Conservation (phyloP, 306 rosid species). For the Pterocarpus macrocarpus region DNA sequence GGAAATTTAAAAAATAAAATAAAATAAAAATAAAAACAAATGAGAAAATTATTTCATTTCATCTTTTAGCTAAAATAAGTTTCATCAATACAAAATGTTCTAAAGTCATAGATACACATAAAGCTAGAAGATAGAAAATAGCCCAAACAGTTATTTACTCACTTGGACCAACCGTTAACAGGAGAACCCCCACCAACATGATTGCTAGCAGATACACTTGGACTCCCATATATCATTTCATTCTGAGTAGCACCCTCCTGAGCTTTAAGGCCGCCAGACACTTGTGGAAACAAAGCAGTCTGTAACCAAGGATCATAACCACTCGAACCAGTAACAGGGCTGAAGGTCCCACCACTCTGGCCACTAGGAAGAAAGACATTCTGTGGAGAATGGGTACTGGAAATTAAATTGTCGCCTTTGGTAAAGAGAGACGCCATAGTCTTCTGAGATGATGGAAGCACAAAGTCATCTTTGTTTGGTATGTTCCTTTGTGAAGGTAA, state of each 20-base stretch:
- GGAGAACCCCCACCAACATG: slow-evolving; percentile 70
- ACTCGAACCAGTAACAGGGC: slow-evolving; percentile 67
- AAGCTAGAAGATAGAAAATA: neutral
- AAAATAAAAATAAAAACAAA: neutral
- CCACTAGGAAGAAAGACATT: slow-evolving; percentile 76
- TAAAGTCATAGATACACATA: neutral
- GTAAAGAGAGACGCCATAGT: slow-evolving; percentile 78
- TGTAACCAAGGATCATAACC: slow-evolving; percentile 88
- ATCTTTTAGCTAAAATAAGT: neutral
- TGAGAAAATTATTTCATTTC: neutral
- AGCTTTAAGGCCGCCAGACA: slow-evolving; percentile 66
- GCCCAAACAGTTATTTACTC: slow-evolving; percentile 55
- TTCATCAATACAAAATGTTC: slow-evolving; percentile 2
- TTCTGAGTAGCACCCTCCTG: slow-evolving; percentile 69
- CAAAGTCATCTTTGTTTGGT: slow-evolving; percentile 72
- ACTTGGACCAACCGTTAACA: slow-evolving; percentile 82
- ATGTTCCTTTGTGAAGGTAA: slow-evolving; percentile 67
- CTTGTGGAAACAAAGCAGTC: slow-evolving; percentile 74
- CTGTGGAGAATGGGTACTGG: slow-evolving; percentile 72
- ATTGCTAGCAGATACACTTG: slow-evolving; percentile 62
- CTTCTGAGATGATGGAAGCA: slow-evolving; percentile 79
- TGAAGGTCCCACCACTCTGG: slow-evolving; percentile 71
- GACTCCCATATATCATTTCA: slow-evolving; percentile 77
- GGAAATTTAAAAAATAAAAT: neutral
- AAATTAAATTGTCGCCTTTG: slow-evolving; percentile 71